Evolutionary conservation across 805 yeast genomes (phyloP), one percentile per base, ranked within the genome.

Genomic region (Ogataea methanolica): DNA sequence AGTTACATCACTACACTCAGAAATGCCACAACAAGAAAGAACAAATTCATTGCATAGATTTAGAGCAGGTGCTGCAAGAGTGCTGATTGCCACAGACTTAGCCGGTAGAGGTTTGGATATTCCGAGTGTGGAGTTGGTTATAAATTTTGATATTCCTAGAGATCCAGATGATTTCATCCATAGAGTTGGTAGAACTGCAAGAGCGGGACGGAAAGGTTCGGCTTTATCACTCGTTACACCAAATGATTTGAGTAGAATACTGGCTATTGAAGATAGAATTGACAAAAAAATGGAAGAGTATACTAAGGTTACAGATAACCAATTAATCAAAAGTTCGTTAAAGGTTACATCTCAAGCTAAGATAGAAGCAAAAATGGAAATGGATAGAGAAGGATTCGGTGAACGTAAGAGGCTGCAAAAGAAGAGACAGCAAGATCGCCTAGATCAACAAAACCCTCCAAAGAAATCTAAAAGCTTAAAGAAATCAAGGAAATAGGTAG

Each of bases 171-270:
- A 90, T 11, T 86, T 84, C 59, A 83, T 86, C 55, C 95, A 86
- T 65, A 74, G 96, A 68, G 97, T 91, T 33, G 97, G 97, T 48
- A 84, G 97, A 73, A 90, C 97, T 33, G 99, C 98, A 9, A 86
- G 99, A 78, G 98, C 98, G 2, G 98, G 98, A 2, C 76, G 96
- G 57, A 69, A 72, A 43, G 99, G 99, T 69, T 88, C 82, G 53
- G 78, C 96, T 6, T 72, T 94, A 1, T 80, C 94, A 14, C 75
- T 94, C 49, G 85, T 94, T 4, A 80, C 96, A 1, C 96, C 91
- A 58, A 80, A 85, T 49, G 99, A 92, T 62, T 83, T 94, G 14
- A 76, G 74, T 23, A 76, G 98, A 58, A 76, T 94, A 6, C 78
- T 85, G 51, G 83, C 92, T 6, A 92, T 94, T 45, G 99, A 94